A percentile compares a stretch with the other conserved stretches of the same genome.
Conservation (phyloP, 331 rosid genomes). For the Dryas integrifolia region DNA sequence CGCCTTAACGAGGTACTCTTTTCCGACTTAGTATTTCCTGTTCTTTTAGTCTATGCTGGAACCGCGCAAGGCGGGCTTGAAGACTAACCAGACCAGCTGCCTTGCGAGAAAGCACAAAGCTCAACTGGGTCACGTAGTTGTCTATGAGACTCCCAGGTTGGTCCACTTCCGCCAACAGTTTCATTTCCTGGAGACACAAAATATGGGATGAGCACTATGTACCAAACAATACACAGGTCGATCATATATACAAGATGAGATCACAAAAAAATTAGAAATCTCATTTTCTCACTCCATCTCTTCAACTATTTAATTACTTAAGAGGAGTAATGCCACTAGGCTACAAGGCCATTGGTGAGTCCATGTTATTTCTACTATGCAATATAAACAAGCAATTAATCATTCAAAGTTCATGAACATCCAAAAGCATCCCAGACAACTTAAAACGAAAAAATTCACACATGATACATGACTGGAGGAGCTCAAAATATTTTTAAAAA, state of each 20-base stretch:
- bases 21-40: constrained; percentile 87
- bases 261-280: neutral
- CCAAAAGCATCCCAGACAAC: neutral
- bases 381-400: too few relatives aligned
- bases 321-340: too few relatives aligned
- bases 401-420: neutral
- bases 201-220: constrained; percentile 12
- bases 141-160: constrained; percentile 96
- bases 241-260: neutral
- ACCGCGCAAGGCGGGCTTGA: constrained; percentile 91
- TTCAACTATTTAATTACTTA: too few relatives aligned
- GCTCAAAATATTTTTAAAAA: neutral
- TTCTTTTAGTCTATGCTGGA: constrained; percentile 91
- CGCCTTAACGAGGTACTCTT: constrained; percentile 68
- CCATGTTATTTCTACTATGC: too few relatives aligned
- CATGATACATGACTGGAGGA: neutral
- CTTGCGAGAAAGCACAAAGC: constrained; percentile 88
- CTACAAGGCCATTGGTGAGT: too few relatives aligned
- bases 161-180: constrained; percentile 90
- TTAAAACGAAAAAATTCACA: neutral
- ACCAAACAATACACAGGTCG: neutral
- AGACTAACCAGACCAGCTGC: constrained; percentile 88
- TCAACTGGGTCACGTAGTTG: constrained; percentile 81
- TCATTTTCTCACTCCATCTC: neutral
- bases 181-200: constrained; percentile 69